phyloP scores from a whole-genome alignment of 2,329 filamentous ascomycete genomes.

The Fusarium newnesense region DNA sequence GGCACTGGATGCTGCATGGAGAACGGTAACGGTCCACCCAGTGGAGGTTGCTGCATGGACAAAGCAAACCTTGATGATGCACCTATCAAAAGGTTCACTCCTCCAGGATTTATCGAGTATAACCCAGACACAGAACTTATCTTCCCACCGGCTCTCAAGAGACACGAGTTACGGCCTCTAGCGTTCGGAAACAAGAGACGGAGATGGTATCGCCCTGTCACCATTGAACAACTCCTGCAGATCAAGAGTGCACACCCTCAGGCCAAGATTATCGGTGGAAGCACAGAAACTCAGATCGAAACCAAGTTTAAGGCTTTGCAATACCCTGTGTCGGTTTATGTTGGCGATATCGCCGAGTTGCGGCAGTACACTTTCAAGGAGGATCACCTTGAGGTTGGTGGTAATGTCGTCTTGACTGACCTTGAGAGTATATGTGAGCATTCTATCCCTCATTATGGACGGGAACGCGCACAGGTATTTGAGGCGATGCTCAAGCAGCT shows the following conservation, averaged over 20 bases:
- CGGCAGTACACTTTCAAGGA: conserved; percentile 83
- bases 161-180: conserved; percentile 82
- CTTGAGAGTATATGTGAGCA: conserved; percentile 85
- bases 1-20: conserved; percentile 79
- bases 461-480: conserved; percentile 79
- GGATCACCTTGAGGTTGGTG: conserved; percentile 88
- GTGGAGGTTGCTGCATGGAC: conserved; percentile 75
- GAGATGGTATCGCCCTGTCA: conserved; percentile 91
- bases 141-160: conserved; percentile 86
- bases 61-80: conserved; percentile 60
- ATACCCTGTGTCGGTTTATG: conserved; percentile 89
- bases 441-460: conserved; percentile 82
- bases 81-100: conserved; percentile 76
- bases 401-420: conserved; percentile 92
- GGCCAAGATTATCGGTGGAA: conserved; percentile 94
- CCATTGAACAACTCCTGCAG: conserved; percentile 85
- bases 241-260: conserved; percentile 88
- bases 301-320: conserved; percentile 97
- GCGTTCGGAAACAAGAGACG: conserved; percentile 95
- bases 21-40: conserved; percentile 56
- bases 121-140: conserved; percentile 94
- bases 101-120: conserved; percentile 93
- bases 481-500: conserved; percentile 93
- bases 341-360: conserved; percentile 92
- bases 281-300: conserved; percentile 97